Evolutionary conservation across 1,284 basidiomycete genomes (phyloP).

Genomic region (Boletus sp.): DNA sequence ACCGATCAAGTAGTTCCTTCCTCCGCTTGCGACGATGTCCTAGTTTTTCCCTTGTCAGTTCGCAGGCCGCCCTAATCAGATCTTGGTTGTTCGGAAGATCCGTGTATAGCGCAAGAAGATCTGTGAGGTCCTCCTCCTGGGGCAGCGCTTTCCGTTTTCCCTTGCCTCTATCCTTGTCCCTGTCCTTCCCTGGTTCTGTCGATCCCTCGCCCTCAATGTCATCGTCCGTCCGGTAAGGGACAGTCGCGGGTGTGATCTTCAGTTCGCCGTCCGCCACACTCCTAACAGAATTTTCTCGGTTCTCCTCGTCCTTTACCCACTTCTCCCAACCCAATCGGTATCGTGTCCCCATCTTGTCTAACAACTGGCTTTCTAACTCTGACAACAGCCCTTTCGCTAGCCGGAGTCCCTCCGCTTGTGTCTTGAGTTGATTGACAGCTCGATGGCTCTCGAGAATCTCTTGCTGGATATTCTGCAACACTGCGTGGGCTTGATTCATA

Average conservation of each 20-base stretch:
- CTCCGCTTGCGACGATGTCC: conserved; percentile 62
- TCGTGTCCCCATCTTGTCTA: conserved; percentile 72
- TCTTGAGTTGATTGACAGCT: conserved; percentile 66
- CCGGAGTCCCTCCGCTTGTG: conserved; percentile 67
- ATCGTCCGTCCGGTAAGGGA: conserved; percentile 43
- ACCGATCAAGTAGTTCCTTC: conserved; percentile 65
- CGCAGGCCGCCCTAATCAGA: conserved; percentile 56
- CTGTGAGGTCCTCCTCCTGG: conserved; percentile 56
- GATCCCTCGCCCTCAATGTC: conserved; percentile 34
- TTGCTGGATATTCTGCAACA: conserved; percentile 84
- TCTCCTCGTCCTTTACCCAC: conserved; percentile 85
- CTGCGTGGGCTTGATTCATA: conserved; percentile 83
- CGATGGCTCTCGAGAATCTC: conserved; percentile 90
- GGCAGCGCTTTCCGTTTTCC: conserved; percentile 48
- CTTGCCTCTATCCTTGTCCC: conserved; percentile 36
- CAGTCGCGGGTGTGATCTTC: conserved; percentile 39
- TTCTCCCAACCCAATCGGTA: conserved; percentile 88
- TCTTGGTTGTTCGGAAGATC: conserved; percentile 57
- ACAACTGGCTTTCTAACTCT: conserved; percentile 64
- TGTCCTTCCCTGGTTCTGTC: conserved; percentile 23
- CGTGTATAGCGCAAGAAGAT: conserved; percentile 55
- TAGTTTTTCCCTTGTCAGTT: conserved; percentile 61
- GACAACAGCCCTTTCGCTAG: conserved; percentile 58
- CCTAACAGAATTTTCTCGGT: conserved; percentile 62
- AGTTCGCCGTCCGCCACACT: conserved; percentile 55